phyloP scores from a whole-genome alignment of 352 stramenopile species.

The Phytophthora sp. region DNA sequence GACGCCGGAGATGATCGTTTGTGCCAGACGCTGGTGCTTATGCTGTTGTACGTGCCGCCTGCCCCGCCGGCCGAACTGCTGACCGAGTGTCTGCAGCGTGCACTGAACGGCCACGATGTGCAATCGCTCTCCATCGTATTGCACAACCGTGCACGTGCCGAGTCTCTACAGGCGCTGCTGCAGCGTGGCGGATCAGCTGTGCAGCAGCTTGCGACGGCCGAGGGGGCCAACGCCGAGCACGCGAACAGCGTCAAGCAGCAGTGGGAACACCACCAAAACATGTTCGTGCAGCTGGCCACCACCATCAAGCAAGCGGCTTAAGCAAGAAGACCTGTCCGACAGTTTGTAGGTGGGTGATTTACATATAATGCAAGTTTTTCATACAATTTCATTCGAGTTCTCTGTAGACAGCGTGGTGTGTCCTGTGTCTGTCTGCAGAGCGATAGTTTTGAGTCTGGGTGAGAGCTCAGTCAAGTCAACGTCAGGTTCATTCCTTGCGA shows the following conservation, averaged over 20 bases:
- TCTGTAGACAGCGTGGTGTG: too few species aligned
- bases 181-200: conserved; percentile 68
- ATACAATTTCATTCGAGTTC: conserved; percentile 19
- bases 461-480: conserved; percentile 51
- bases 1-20: conserved; percentile 64
- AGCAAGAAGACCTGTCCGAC: conserved; percentile 15
- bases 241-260: conserved; percentile 50
- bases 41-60: conserved; percentile 83
- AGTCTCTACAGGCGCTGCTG: conserved; percentile 77
- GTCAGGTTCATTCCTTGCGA: conserved; percentile 32
- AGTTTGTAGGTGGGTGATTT: too few species aligned
- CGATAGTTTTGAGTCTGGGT: conserved; percentile 24
- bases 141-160: conserved; percentile 74
- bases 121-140: conserved; percentile 70
- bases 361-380: too few species aligned
- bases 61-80: conserved; percentile 68
- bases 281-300: conserved; percentile 80
- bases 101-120: conserved; percentile 61
- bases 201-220: conserved; percentile 47
- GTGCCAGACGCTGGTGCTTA: conserved; percentile 82
- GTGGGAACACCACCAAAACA: conserved; percentile 68
- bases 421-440: too few species aligned
- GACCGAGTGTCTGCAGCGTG: conserved; percentile 64
- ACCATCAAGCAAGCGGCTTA: conserved; percentile 76
- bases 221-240: conserved; percentile 33